These are phyloP conservation scores for Cutaneotrichosporon sp. DNA, from an alignment of 1,284 basidiomycete genomes.

Conservation along the genomic window DNA sequence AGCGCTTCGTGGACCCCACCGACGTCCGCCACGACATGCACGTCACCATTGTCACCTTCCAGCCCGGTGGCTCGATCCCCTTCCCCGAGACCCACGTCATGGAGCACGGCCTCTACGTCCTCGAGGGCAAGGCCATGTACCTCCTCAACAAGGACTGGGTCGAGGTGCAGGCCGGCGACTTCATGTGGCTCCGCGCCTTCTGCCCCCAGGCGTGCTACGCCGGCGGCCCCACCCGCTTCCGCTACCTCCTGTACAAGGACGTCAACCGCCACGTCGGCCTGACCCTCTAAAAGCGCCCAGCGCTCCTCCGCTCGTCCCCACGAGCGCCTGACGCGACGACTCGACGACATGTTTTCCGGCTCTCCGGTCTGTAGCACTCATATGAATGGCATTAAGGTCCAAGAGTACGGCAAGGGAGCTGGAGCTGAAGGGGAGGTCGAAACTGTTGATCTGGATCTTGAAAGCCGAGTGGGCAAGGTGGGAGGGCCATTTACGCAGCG, in stretches of 20 bases:
- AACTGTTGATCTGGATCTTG: background rate
- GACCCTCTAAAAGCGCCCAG: background rate
- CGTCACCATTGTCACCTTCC: background rate
- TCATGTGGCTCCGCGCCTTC: constrained; percentile 1
- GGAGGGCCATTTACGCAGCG: background rate
- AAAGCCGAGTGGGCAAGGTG: background rate
- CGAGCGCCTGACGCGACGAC: background rate
- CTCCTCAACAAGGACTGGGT: background rate
- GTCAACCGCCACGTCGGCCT: background rate
- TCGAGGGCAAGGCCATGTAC: background rate
- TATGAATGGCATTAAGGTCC: background rate
- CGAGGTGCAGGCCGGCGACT: background rate
- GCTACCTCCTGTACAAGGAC: background rate
- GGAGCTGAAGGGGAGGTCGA: too few species aligned
- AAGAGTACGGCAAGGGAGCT: too few species aligned
- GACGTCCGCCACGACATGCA: background rate
- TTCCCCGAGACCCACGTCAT: background rate
- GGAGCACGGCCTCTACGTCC: constrained; percentile 1
- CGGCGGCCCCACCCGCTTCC: background rate
- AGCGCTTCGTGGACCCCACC: background rate
- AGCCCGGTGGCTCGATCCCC: background rate
- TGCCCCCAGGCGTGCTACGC: background rate
- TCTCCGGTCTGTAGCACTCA: background rate
- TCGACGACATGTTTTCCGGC: background rate
- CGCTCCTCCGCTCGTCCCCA: background rate